These are phyloP conservation scores for Endotrypanum monterogeii DNA, from an alignment of 208 protist species.

Conservation along the genomic window DNA sequence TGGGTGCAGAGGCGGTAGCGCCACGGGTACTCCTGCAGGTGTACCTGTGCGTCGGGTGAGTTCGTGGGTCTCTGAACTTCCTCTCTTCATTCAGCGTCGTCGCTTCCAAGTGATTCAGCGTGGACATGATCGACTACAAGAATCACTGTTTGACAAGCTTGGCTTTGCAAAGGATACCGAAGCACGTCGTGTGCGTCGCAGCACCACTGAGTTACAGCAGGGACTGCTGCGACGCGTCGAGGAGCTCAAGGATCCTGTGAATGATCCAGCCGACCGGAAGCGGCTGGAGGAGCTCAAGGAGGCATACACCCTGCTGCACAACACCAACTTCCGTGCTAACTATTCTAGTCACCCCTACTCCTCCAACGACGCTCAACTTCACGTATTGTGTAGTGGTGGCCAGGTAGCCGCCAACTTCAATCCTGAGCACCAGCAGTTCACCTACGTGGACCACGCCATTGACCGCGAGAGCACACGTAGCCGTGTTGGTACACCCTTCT, in stretches of 20 bases:
- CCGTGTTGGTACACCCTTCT: neutral
- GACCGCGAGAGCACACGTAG: conserved; percentile 13
- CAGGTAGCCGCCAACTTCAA: conserved; percentile 81
- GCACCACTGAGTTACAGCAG: conserved; percentile 60
- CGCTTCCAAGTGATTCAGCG: conserved; percentile 57
- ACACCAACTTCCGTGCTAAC: conserved; percentile 54
- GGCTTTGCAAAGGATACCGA: conserved; percentile 72
- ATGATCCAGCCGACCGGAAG: conserved; percentile 43
- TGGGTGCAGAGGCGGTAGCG: too few species aligned
- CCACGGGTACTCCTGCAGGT: neutral
- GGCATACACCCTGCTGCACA: conserved; percentile 60
- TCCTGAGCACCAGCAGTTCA: conserved; percentile 73
- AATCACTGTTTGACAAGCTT: conserved; percentile 67
- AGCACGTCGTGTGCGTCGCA: conserved; percentile 55
- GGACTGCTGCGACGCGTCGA: conserved; percentile 65
- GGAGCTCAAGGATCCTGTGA: conserved; percentile 57
- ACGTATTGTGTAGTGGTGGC: conserved; percentile 76
- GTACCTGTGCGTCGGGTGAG: neutral
- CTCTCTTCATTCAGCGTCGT: conserved; percentile 11
- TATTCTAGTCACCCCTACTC: conserved; percentile 69
- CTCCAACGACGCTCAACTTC: conserved; percentile 80
- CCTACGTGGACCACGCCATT: conserved; percentile 69
- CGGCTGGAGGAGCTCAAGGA: conserved; percentile 52
- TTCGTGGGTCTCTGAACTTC: neutral
- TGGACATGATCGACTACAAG: conserved; percentile 62